Evolutionary conservation across 306 rosid genomes (phyloP).

Genomic region (Delonix regia): DNA sequence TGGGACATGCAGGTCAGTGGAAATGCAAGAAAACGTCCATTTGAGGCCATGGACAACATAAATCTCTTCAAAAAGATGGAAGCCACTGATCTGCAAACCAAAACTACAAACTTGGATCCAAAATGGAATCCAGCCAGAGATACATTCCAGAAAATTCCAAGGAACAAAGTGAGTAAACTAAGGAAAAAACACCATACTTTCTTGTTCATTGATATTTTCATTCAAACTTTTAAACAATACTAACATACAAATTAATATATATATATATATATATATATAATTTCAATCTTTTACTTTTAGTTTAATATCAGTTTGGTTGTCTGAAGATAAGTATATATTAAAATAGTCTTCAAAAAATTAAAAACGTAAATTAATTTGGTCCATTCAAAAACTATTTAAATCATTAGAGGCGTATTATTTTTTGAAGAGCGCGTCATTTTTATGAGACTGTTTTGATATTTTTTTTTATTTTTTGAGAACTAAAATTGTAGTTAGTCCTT

Average conservation of each 20-base stretch:
- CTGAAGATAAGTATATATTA: no score
- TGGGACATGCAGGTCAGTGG: slow-evolving; percentile 40
- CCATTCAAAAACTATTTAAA: no score
- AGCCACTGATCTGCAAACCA: slow-evolving; percentile 39
- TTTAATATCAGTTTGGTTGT: no score
- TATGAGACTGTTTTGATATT: no score
- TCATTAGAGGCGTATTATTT: no score
- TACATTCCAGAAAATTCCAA: slow-evolving; percentile 31
- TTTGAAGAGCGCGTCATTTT: no score
- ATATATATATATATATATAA: no score
- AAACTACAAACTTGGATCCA: slow-evolving; percentile 39
- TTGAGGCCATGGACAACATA: slow-evolving; percentile 38
- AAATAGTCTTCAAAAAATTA: no score
- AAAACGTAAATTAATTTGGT: no score
- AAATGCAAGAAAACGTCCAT: slow-evolving; percentile 52
- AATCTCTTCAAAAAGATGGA: slow-evolving; percentile 31
- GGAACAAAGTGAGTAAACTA: slow-evolving; percentile 29
- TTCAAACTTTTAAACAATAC: neutral
- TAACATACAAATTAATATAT: neutral
- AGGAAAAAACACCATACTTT: neutral
- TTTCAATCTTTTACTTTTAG: no score
- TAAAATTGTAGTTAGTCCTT: no score
- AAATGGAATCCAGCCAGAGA: slow-evolving; percentile 38
- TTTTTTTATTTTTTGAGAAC: no score
- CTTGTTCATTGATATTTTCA: neutral